Evolutionary conservation across 2,329 filamentous ascomycete genomes (phyloP), one percentile per base, ranked within the genome.

Genomic region (Dothistroma pini): DNA sequence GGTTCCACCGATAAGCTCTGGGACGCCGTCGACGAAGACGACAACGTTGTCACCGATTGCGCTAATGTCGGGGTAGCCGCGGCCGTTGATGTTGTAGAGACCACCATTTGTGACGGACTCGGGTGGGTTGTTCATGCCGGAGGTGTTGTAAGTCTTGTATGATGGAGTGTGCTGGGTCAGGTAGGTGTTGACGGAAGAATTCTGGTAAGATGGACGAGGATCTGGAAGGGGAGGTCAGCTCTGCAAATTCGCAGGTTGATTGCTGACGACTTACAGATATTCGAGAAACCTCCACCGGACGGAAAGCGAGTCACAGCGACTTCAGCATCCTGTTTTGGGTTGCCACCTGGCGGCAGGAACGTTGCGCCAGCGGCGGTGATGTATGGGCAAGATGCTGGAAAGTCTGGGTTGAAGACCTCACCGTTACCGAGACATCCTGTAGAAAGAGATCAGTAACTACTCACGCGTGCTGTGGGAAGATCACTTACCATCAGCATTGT

Each of bases 301-400:
- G 75, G 76, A 19, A 77, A 79, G 61, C 78, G 75, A 44, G 70
- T 76, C 4, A 75, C 70, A 21, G 75, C 78, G 12, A 69, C 62
- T 59, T 80, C 78, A 7, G 75, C 72, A 16, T 72, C 67, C 19
- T 69, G 67, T 19, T 68, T 62, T 25, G 70, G 72, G 47, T 69
- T 65, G 1, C 66, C 71, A 1, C 74, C 75, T 2, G 56, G 31
- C 8, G 56, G 56, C 4, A 80, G 69, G 35, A 74, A 70, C 2
- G 83, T 84, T 10, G 81, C 82, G 22, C 83, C 82, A 0, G 84
- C 81, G 3, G 79, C 76, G 19, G 72, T 74, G 54, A 74, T 53
- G 56, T 69, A 74, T 0, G 72, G 72, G 57, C 71, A 73, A 10
- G 55, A 63, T 52, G 64, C 66, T 32, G 70, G 70, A 48, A 65